Base-by-base conservation (phyloP, 1,139 yeast species). In the Kurtzmaniella quercitrusa region DNA sequence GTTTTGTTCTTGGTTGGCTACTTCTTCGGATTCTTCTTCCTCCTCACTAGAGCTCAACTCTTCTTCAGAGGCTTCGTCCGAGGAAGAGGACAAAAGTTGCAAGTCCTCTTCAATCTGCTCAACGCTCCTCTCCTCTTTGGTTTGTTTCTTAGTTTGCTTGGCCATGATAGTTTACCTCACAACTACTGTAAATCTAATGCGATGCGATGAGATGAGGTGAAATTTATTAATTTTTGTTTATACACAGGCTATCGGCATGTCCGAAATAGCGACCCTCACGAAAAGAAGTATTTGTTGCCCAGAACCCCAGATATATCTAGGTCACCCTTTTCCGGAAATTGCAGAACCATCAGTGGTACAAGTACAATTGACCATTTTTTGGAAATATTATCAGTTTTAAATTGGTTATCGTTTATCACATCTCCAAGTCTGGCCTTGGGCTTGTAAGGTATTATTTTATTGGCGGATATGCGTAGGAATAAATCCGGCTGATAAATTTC, bases 271-370 rank as follows among this genome's bases (percentile, higher is more conserved):
- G 8, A 16, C 12, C 12, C n/a, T 53, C 54, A 71, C 3, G 75
- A 67, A 44, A 71, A 72, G 48, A 72, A 72, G 51, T 54, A 68
- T 41, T 51, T 54, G 52, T 74, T 71, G 3, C 63, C 44, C 38
- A 57, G 45, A 4, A 72, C 74, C 42, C 57, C 48, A 1, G 48
- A 48, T 11, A 72, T 54, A 44, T 71, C 69, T 15, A 71, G 52
- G 2, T 50, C 48, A 1, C 78, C 77, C 33, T 50, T 56, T 4
- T 52, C 42, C 1, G 76, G 76, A 4, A 60, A 49, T 3, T 60
- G 50, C 34, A 56, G 40, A 5, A 70, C 56, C 32, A 48, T 39
- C 6, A 71, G 69, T 3, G 60, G 59, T 7, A 61, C 52, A 19
- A 60, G 43, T 0, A 65, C 41, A 3, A 64, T 63, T 2, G 49